Base-by-base conservation (phyloP, 768 basidiomycete species). In the Cystofilobasidium macerans region DNA sequence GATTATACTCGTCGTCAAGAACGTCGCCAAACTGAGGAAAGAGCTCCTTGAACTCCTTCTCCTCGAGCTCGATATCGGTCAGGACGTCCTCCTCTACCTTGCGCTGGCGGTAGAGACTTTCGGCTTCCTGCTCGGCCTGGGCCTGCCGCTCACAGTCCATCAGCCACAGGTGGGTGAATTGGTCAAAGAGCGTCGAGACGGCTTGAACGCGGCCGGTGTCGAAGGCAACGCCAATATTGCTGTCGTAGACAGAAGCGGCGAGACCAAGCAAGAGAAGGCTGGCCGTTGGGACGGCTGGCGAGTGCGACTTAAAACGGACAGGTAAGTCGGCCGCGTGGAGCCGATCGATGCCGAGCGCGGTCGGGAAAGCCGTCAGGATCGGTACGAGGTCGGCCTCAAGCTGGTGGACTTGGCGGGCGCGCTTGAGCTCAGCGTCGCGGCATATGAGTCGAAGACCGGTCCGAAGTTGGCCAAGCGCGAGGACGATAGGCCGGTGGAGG, bases 11-110 rank as follows among this genome's bases (percentile, higher is more conserved):
- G 22, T 71, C 66, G 47, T 70, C 63, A 38, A 67, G 47, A 24
- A 65, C 79, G 63, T 86, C 82, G 36, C 86, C 87, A 70, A 85
- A 94, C 14, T 84, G 83, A 16, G 95, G 95, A 76, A 99, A 99
- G 33, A 98, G 74, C 7, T 82, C 77, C 53, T 85, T 76, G 71
- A 98, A 89, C 70, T 98, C 95, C 69, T 80, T 80, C 74, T 87
- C 88, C 73, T 95, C 90, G 42, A 82, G 73, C 71, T 90, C 87
- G 6, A 82, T 83, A 67, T 93, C 92, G 16, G 80, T 81, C 13
- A 80, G 74, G 33, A 80, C 80, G 33, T 81, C 77, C 56, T 87
- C 76, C 18, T 83, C 79, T 30, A 80, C 72, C 48, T 80, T 79
- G 43, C 81, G 83, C 56, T 79, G 79, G 30, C 86, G 85, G 78